A percentile compares a stretch with the other conserved stretches of the same genome.
phyloP scores from a whole-genome alignment of 2,329 filamentous ascomycete species.

The Penicillium sp. region DNA sequence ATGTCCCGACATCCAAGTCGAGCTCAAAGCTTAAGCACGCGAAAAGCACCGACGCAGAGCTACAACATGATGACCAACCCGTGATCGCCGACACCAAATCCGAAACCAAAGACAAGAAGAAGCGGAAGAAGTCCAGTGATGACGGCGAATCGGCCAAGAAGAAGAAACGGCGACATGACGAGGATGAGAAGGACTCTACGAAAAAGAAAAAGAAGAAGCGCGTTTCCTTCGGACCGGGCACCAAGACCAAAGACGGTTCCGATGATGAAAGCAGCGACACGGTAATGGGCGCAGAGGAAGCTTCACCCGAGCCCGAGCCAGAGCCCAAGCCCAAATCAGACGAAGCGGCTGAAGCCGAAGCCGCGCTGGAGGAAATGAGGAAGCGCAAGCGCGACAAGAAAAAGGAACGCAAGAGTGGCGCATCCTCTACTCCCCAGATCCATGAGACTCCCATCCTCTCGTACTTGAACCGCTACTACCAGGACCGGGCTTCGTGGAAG shows the following conservation, averaged over 20 bases:
- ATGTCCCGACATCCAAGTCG: slow-evolving; percentile 53
- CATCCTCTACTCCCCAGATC: slow-evolving; percentile 15
- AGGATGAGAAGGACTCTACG: slow-evolving; percentile 8
- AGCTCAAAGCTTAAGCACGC: slow-evolving; percentile 57
- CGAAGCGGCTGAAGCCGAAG: slow-evolving; percentile 22
- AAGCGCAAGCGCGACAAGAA: slow-evolving; percentile 30
- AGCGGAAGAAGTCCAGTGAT: slow-evolving; percentile 22
- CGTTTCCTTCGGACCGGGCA: slow-evolving; percentile 62
- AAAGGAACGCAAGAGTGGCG: slow-evolving; percentile 20
- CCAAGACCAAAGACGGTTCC: slow-evolving; percentile 53
- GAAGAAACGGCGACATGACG: slow-evolving; percentile 21
- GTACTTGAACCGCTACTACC: slow-evolving; percentile 74
- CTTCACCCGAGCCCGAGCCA: slow-evolving; percentile 21
- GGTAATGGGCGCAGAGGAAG: slow-evolving; percentile 8
- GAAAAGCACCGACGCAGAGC: slow-evolving; percentile 26
- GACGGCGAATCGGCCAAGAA: slow-evolving; percentile 19
- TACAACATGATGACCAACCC: slow-evolving; percentile 19
- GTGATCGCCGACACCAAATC: slow-evolving; percentile 9
- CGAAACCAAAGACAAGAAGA: slow-evolving; percentile 23
- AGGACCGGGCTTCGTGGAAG: slow-evolving; percentile 71
- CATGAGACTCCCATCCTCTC: slow-evolving; percentile 57
- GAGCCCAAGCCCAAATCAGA: slow-evolving; percentile 9
- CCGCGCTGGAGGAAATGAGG: slow-evolving; percentile 27
- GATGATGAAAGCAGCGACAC: slow-evolving; percentile 7
- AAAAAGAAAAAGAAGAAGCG: slow-evolving; percentile 47